phyloP scores from a whole-genome alignment of 1,284 basidiomycete species.

The Apiotrichum gamsii region DNA sequence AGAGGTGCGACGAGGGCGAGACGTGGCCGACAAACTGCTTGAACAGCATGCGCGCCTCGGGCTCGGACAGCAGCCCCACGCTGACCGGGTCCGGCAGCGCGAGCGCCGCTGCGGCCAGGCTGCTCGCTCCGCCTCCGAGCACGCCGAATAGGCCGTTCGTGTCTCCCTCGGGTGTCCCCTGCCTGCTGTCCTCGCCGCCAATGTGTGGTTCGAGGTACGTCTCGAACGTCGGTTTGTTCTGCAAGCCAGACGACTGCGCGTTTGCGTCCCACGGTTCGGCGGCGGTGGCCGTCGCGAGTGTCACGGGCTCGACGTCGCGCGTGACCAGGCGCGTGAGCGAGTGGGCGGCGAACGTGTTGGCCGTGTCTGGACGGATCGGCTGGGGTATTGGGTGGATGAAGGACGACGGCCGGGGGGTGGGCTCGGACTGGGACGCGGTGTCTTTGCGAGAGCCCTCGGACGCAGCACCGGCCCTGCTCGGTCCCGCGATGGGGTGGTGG shows the following conservation, averaged over 20 bases:
- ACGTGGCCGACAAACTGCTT: background rate
- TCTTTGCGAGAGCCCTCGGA: no score
- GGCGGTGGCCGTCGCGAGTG: no score
- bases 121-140: background rate
- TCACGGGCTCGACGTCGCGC: no score
- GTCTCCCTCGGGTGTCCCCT: background rate
- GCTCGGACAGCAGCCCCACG: background rate
- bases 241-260: background rate
- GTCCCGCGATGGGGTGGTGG: no score
- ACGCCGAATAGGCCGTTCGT: background rate
- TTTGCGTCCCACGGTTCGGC: no score
- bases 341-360: no score
- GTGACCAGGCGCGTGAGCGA: no score
- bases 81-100: background rate
- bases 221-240: background rate
- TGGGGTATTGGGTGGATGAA: no score
- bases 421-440: no score
- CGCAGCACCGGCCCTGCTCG: no score
- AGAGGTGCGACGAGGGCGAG: conserved; percentile 1
- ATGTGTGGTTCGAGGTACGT: background rate
- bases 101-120: background rate
- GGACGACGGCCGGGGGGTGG: no score
- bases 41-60: background rate
- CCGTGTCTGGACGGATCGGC: no score
- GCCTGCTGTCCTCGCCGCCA: background rate